phyloP scores from a whole-genome alignment of 768 basidiomycete species.

The Rhizopogon salebrosus region DNA sequence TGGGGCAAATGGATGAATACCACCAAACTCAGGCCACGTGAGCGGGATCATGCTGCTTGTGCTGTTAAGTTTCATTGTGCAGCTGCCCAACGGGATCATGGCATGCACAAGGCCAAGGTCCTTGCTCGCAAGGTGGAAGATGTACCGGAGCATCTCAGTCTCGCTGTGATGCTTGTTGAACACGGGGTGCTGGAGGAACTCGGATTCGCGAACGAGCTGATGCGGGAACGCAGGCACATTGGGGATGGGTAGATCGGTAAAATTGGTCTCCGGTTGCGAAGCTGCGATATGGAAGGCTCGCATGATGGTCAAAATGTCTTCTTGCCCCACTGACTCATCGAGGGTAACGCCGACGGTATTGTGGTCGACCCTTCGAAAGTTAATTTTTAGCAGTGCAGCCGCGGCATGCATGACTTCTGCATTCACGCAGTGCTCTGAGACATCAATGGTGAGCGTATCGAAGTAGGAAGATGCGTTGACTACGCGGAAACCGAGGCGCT shows the following conservation, averaged over 20 bases:
- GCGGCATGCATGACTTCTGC: slow-evolving; percentile 63
- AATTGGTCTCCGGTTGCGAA: slow-evolving; percentile 40
- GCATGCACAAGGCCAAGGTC: slow-evolving; percentile 93
- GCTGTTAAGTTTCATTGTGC: slow-evolving; percentile 98
- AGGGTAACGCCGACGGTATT: slow-evolving; percentile 81
- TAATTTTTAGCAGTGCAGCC: slow-evolving; percentile 65
- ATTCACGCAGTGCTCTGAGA: slow-evolving; percentile 50
- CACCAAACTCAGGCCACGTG: slow-evolving; percentile 89
- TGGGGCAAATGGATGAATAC: slow-evolving; percentile 92
- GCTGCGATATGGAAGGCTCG: slow-evolving; percentile 76
- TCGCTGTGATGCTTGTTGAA: slow-evolving; percentile 98
- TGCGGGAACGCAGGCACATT: slow-evolving; percentile 43
- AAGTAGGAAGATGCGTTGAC: slow-evolving; percentile 72
- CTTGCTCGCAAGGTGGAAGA: slow-evolving; percentile 89
- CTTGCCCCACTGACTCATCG: slow-evolving; percentile 81
- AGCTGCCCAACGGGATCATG: slow-evolving; percentile 94
- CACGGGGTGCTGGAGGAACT: slow-evolving; percentile 79
- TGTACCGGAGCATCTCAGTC: slow-evolving; percentile 97
- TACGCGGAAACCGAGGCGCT: slow-evolving; percentile 68
- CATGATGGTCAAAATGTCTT: slow-evolving; percentile 71
- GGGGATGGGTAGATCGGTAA: slow-evolving; percentile 44
- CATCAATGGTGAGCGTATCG: slow-evolving; percentile 83
- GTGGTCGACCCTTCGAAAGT: slow-evolving; percentile 75
- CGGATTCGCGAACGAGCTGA: slow-evolving; percentile 52
- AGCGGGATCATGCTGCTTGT: slow-evolving; percentile 97